Base-by-base conservation (phyloP, 257 asterid genomes). In the Solanum tarijense region DNA sequence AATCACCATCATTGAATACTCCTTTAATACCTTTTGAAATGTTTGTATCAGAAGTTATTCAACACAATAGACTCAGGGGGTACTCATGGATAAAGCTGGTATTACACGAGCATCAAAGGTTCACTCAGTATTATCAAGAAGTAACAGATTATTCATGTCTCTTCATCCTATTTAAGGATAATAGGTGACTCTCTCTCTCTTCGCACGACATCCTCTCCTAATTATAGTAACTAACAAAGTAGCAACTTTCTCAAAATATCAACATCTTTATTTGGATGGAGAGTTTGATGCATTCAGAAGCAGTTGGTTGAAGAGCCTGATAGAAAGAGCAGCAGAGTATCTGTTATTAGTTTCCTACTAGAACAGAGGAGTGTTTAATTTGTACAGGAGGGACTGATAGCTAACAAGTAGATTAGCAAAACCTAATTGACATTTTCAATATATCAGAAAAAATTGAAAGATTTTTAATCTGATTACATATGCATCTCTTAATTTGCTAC, bases 241-340 rank as follows among this genome's bases (percentile, higher is more conserved):
- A 48, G 20, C 41, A 82, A 23, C 69, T 46, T 82, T 31, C 86
- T 46, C 86, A 48, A 48, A 82, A 48, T 82, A 29, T 9, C 86
- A 82, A 82, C 60, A 21, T 74, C 83, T 74, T 74, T 74, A 21
- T 21, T 74, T 74, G 83, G 31, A 74, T 21, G 52, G 32, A 78
- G 78, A 25, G 27, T 32, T 31, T 5, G 55, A 86, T 52, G 38
- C 34, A 43, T 60, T 71, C 60, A 36, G 82, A 12, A 18, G 82
- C 65, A 23, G 60, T 86, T 86, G 84, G 84, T 72, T 48, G 83
- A 86, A 41, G 86, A 87, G 88, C 86, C 88, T 87, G 88, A 58
- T 74, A 87, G 20, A 58, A 87, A 74, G 60, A 75, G 75, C 73
- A 31, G 88, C 83, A 68, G 68, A 82, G 69, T 38, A 20, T 82